Evolutionary conservation across 495 filamentous ascomycete species (phyloP).

Genomic region (Penicillium malachiteum): DNA sequence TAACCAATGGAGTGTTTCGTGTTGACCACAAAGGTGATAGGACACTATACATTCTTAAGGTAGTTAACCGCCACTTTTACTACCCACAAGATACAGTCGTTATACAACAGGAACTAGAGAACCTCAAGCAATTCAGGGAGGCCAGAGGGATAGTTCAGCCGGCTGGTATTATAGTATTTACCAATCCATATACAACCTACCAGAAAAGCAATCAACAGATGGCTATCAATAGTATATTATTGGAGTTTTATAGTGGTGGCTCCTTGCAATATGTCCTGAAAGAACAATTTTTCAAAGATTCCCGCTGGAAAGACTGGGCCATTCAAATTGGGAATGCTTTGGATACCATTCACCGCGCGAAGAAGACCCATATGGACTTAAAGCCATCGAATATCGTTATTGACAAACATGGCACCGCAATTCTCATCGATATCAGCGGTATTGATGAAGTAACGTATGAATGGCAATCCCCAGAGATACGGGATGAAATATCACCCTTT

Average conservation of each 20-base stretch:
- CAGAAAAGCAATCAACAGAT: conserved; percentile 1
- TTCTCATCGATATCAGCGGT: conserved; percentile 37
- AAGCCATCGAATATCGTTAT: conserved; percentile 36
- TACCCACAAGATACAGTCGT: conserved; percentile 18
- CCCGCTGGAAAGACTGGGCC: conserved; percentile 21
- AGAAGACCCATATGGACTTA: conserved; percentile 34
- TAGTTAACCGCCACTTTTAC: conserved; percentile 20
- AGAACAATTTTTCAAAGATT: conserved; percentile 12
- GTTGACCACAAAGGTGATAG: conserved; percentile 8
- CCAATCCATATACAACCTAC: conserved; percentile 20
- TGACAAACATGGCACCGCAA: conserved; percentile 21
- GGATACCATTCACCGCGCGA: conserved; percentile 18
- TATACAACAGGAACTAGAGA: conserved; percentile 21
- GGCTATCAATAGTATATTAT: conserved; percentile 19
- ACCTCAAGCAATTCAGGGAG: conserved; percentile 17
- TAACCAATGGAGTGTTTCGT: conserved; percentile 14
- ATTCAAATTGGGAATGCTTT: conserved; percentile 30
- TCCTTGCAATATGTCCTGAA: conserved; percentile 18
- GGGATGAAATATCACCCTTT: conserved; percentile 15
- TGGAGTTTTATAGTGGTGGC: conserved; percentile 18
- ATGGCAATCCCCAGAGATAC: conserved; percentile 26
- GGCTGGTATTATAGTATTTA: conserved; percentile 19
- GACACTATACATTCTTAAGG: conserved; percentile 17
- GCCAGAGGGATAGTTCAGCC: conserved; percentile 19
- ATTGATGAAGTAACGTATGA: conserved; percentile 26